Evolutionary conservation across 2,329 filamentous ascomycete species (phyloP), one percentile per base, ranked within the genome.

Genomic region (Fusarium mexicanum): DNA sequence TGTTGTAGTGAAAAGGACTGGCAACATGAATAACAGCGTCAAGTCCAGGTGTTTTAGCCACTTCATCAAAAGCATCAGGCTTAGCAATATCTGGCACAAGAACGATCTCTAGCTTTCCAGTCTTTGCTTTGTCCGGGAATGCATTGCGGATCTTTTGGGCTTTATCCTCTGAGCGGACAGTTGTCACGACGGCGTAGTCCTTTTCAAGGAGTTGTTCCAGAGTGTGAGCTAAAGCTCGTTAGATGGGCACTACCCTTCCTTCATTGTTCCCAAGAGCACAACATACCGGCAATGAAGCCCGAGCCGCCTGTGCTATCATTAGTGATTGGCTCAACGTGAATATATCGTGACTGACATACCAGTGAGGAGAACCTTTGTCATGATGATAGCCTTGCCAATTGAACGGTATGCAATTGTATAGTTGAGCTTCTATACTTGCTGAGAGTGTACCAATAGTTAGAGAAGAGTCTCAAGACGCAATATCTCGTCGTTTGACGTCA

Each of bases 71-170:
- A 65, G 94, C 94, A 63, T 88, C 87, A 48, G 90, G 87, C 78
- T 91, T 82, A 8, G 93, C 93, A 75, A 97, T 93, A 79, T 97
- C 94, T 24, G 92, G 90, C 31, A 97, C 94, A 75, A 96, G 91
- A 63, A 81, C 84, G 18, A 88, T 83, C 38, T 82, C 77, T 24
- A 91, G 86, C 38, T 84, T 83, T 20, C 85, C 83, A 66, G 77
- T 78, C 67, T 85, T 79, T 26, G 81, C 79, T 5, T 86, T 83
- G 78, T 69, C 67, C 12, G 66, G 68, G 53, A 89, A 84, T 16
- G 87, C 85, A 59, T 83, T 81, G 53, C 85, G 85, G 70, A 91
- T 87, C 74, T 84, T 85, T 50, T 83, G 74, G 24, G 88, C 88
- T 78, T 90, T 90, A 53, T 85, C 83, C 71, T 89, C 84, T 51